Percentiles rank a stretch among this genome's conserved stretches.
Conservation (phyloP, 2,329 filamentous ascomycete genomes). For the Aureobasidium sp. region DNA sequence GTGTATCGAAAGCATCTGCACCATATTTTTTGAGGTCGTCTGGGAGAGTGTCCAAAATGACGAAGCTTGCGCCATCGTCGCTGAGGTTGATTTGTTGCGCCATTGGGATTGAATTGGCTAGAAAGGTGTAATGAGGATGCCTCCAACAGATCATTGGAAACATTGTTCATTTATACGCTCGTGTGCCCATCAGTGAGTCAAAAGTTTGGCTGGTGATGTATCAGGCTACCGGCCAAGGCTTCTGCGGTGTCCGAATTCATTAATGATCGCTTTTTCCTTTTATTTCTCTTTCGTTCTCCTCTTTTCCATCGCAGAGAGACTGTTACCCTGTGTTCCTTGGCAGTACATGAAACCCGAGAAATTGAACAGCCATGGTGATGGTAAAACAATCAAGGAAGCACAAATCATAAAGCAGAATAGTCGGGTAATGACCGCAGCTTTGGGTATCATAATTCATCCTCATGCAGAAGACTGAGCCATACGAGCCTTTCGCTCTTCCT, state of each 20-base stretch:
- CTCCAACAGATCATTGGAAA: too few relatives aligned
- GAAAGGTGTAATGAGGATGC: neutral
- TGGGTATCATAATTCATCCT: neutral
- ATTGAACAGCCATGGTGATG: too few relatives aligned
- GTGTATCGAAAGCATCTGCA: neutral
- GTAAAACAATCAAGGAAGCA: neutral
- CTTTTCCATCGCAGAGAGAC: neutral
- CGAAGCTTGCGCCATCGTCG: neutral
- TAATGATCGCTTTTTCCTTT: neutral
- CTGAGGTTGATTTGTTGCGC: neutral
- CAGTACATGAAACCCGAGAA: too few relatives aligned
- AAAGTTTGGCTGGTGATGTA: neutral
- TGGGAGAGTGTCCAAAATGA: neutral
- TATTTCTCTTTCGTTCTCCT: neutral
- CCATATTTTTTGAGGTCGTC: neutral
- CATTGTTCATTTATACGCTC: neutral
- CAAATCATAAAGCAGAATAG: neutral
- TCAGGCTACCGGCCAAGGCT: neutral
- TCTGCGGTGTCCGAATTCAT: neutral
- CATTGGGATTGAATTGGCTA: neutral
- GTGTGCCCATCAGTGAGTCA: neutral
- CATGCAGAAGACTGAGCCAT: slow-evolving; percentile 12
- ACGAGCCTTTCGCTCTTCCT: slow-evolving; percentile 45
- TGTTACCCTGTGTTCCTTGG: too few relatives aligned
- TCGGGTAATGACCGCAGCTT: neutral